phyloP scores from a whole-genome alignment of 2,329 filamentous ascomycete genomes.

The Colletotrichum truncatum region DNA sequence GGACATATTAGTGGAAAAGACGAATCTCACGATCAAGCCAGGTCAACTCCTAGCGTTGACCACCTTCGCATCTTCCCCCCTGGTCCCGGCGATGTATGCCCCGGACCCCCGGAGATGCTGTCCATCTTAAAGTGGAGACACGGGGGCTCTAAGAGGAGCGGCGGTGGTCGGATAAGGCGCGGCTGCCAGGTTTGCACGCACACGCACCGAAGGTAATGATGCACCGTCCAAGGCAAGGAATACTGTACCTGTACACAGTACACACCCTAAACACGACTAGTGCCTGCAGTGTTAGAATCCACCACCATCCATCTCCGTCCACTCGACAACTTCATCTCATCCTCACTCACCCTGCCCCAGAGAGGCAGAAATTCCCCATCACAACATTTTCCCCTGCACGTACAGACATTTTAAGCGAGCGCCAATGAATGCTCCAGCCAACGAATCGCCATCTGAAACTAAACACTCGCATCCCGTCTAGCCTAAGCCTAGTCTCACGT shows the following conservation, averaged over 20 bases:
- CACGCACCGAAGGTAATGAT: background rate
- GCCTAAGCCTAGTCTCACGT: conserved; percentile 5
- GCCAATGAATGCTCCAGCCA: background rate
- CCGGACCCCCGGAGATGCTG: conserved; percentile 12
- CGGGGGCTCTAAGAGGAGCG: conserved; percentile 3
- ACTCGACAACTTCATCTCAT: background rate
- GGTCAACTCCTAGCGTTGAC: conserved; percentile 12
- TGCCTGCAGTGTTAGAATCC: background rate
- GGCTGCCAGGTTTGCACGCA: background rate
- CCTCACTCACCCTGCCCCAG: background rate
- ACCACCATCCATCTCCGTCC: background rate
- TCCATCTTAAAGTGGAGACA: background rate
- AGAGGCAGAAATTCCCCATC: background rate
- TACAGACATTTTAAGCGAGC: background rate
- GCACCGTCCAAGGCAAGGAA: background rate
- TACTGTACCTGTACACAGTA: conserved; percentile 5
- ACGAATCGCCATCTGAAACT: background rate
- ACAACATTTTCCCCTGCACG: background rate
- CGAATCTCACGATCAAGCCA: conserved; percentile 11
- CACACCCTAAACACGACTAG: background rate
- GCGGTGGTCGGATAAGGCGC: conserved; percentile 22
- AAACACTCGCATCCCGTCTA: background rate
- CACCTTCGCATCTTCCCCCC: background rate
- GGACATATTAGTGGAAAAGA: background rate
- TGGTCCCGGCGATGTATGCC: conserved; percentile 25